These are phyloP conservation scores for Hanseniaspora gamundiae DNA, from an alignment of 1,139 yeast species.

Conservation along the genomic window DNA sequence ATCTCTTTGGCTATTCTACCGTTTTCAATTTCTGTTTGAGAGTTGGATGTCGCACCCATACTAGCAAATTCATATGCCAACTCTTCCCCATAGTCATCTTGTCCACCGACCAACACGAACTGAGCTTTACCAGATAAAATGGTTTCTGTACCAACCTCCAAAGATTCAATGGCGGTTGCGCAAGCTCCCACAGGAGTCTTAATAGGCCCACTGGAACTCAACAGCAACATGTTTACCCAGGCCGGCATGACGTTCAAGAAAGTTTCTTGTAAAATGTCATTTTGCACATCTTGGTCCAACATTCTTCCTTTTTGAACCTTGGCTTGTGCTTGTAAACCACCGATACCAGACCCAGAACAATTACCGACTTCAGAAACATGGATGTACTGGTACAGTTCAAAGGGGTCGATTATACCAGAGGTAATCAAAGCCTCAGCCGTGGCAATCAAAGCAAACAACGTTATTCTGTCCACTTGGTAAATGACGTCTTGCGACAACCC, in stretches of 20 bases:
- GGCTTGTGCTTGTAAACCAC: constrained; percentile 85
- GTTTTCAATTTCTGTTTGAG: constrained; percentile 63
- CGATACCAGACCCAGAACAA: constrained; percentile 97
- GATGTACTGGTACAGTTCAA: constrained; percentile 87
- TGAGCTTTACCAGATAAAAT: constrained; percentile 81
- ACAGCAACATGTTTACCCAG: constrained; percentile 90
- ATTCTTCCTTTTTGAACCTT: constrained; percentile 89
- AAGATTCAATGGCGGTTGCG: constrained; percentile 92
- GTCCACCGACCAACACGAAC: constrained; percentile 88
- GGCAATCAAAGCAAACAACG: constrained; percentile 76
- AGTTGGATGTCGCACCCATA: constrained; percentile 90
- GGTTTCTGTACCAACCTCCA: constrained; percentile 83
- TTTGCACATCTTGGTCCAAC: constrained; percentile 77
- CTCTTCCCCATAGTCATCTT: constrained; percentile 94
- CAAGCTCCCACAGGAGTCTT: constrained; percentile 97
- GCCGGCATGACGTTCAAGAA: constrained; percentile 95
- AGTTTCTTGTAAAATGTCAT: constrained; percentile 87
- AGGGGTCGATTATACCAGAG: constrained; percentile 89
- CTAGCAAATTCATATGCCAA: constrained; percentile 90
- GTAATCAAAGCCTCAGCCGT: constrained; percentile 82
- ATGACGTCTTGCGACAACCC: constrained; percentile 85
- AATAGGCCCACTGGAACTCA: constrained; percentile 93
- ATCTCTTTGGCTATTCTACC: constrained; percentile 92
- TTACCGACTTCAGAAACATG: constrained; percentile 94
- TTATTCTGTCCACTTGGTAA: constrained; percentile 83